A percentile compares a stretch with the other conserved stretches of the same genome.
Conservation (phyloP, 495 filamentous ascomycete species). For the Neurospora pannonica region DNA sequence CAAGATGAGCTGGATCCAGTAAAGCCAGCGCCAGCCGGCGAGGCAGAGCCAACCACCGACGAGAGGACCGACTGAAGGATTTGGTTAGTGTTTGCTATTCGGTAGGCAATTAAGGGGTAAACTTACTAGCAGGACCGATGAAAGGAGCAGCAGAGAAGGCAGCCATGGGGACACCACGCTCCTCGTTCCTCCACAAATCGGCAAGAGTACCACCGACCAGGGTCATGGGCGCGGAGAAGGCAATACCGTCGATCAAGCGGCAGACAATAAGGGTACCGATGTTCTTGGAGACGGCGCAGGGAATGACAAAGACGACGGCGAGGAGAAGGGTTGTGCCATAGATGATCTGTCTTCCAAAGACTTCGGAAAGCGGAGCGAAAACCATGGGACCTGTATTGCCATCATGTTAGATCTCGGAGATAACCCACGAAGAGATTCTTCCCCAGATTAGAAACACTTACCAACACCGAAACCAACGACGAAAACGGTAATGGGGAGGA, state of each 20-base stretch:
- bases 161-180: conserved; percentile 79
- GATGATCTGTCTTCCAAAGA: conserved; percentile 58
- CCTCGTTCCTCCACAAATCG: conserved; percentile 75
- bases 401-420: neutral
- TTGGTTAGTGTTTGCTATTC: conserved; percentile 5
- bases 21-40: conserved; percentile 73
- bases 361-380: conserved; percentile 69
- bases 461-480: conserved; percentile 74
- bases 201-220: conserved; percentile 70
- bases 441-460: conserved; percentile 6
- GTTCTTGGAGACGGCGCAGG: conserved; percentile 65
- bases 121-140: conserved; percentile 58
- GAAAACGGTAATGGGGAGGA: conserved; percentile 62
- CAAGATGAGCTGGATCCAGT: conserved; percentile 74
- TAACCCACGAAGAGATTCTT: neutral
- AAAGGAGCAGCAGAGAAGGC: conserved; percentile 74
- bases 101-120: neutral
- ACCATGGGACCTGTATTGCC: conserved; percentile 52
- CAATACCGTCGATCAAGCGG: conserved; percentile 67
- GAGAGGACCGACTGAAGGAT: conserved; percentile 47
- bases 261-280: conserved; percentile 65
- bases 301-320: conserved; percentile 68
- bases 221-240: conserved; percentile 77
- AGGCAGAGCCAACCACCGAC: conserved; percentile 63
- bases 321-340: conserved; percentile 54